Base-by-base conservation (phyloP, 1,139 yeast genomes). In the Suhomyces chickasaworum region DNA sequence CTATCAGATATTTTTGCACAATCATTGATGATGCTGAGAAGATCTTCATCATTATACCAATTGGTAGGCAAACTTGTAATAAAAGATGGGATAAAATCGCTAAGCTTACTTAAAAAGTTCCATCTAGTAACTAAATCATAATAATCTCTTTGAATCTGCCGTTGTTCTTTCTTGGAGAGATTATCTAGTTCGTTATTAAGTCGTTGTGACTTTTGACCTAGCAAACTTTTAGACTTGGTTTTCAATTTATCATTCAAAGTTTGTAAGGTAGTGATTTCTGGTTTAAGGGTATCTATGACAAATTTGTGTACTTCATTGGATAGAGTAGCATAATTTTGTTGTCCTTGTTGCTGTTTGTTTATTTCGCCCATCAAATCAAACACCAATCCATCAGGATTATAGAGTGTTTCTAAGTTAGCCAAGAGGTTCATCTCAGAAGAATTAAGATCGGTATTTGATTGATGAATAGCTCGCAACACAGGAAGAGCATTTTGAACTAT, bases 41-140 rank as follows among this genome's bases (percentile, higher is more conserved):
- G 54, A 4, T 55, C 51, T 29, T 58, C 54, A 48, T 71, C 71
- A 18, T 61, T 57, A 49, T 59, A 68, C 78, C 78, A 73, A 51
- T 69, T 64, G 3, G 63, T 49, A 3, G 77, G 75, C 25, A 69
- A 57, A 40, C 67, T 63, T 38, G 65, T 56, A 3, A 72, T 59
- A 15, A 71, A 57, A 20, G 59, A 55, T 0, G 72, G 72, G 13
- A 73, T 51, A 25, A 72, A 59, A 13, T 64, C 68, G 45, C 68
- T 54, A n/a, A 66, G 35, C 34, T 63, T 51, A 2, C 65, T 47
- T 1, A 69, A 53, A 22, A 55, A 49, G 30, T 53, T 44, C 72
- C 72, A 68, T 46, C 57, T 53, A 5, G 53, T 44, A 2, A 58
- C 58, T 36, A 68, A 49, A 12, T 52, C 53, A 18, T 46, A 37